Conservation (phyloP, 352 stramenopile species). For the Globisporangium emineosum region DNA sequence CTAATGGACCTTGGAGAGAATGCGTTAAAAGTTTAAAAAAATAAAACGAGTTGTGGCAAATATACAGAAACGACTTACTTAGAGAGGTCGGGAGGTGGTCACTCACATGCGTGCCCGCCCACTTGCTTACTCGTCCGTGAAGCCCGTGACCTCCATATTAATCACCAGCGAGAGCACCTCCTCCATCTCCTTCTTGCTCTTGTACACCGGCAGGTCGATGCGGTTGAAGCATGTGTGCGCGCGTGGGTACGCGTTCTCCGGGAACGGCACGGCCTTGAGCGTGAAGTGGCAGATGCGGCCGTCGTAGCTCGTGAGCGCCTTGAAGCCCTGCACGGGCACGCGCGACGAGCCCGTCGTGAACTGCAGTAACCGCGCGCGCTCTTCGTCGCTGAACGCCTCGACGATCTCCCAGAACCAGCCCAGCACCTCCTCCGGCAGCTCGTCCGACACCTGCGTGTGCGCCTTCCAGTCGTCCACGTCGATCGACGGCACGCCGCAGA, state of each 20-base stretch:
- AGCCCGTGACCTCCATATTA: constrained; percentile 93
- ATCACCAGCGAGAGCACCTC: constrained; percentile 93
- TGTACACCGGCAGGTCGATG: constrained; percentile 90
- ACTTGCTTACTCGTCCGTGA: constrained; percentile 62
- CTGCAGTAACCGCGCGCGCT: constrained; percentile 48
- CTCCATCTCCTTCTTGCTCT: constrained; percentile 88
- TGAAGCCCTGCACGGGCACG: constrained; percentile 65
- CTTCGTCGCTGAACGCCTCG: constrained; percentile 49
- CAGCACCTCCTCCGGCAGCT: constrained; percentile 67
- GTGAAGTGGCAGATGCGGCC: constrained; percentile 60
- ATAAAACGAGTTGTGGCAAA: background rate
- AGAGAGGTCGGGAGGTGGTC: background rate
- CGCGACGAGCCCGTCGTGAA: constrained; percentile 59
- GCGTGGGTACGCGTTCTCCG: constrained; percentile 50
- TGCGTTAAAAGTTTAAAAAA: no score
- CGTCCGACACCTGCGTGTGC: constrained; percentile 87
- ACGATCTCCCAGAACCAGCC: constrained; percentile 76
- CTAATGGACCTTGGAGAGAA: background rate
- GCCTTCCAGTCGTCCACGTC: constrained; percentile 82
- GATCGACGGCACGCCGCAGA: constrained; percentile 79
- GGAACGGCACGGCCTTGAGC: constrained; percentile 55
- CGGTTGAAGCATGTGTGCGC: constrained; percentile 88
- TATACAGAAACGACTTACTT: constrained; percentile 8
- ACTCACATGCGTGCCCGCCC: background rate
- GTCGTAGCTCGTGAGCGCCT: constrained; percentile 57